Evolutionary conservation across 2,329 filamentous ascomycete species (phyloP), one percentile per base, ranked within the genome.

Genomic region (Harringtonia lauricola): DNA sequence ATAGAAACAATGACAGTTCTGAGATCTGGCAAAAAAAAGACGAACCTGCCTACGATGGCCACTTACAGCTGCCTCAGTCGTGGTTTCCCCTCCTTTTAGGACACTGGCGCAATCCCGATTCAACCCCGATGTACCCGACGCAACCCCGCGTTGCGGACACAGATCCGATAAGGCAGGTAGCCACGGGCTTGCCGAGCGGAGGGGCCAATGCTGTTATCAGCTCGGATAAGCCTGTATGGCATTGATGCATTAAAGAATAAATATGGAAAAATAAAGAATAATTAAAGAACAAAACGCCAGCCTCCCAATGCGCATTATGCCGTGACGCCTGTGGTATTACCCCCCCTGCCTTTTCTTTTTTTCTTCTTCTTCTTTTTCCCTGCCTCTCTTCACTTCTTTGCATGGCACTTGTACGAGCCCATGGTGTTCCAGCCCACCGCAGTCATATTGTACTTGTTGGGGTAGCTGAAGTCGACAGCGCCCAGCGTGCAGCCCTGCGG

Each of bases 401-500:
- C 44, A 8, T 58, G 50, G 50, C 65, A 68, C 40, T 55, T 48
- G 48, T 67, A 67, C 18, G 61, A 62, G 42, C 52, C 46, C 44
- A 67, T 58, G n/a, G 54, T 50, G 38, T 68, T 55, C 72, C 71
- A 75, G 38, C 56, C 44, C 37, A 71, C 65, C 24, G 57, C 59
- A 22, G 60, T 57, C 41, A 75, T 52, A 52, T 75, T 63, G 55
- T 60, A 67, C 57, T 72, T 73, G 60, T 70, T 44, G 44, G 59
- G 52, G 52, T 66, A 69, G 48, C 56, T 50, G 50, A 64, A 73
- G 51, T 64, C 62, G 39, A 76, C 60, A 8, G 61, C 53, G 30
- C 71, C 72, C 46, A 71, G 63, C 0, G 71, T 74, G 58, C 72
- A 76, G 30, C 71, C 72, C 36, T 65, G 67, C 3, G 70, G 70